Base-by-base conservation (phyloP, 805 yeast genomes). In the Saccharomycopsis guyanensis region DNA sequence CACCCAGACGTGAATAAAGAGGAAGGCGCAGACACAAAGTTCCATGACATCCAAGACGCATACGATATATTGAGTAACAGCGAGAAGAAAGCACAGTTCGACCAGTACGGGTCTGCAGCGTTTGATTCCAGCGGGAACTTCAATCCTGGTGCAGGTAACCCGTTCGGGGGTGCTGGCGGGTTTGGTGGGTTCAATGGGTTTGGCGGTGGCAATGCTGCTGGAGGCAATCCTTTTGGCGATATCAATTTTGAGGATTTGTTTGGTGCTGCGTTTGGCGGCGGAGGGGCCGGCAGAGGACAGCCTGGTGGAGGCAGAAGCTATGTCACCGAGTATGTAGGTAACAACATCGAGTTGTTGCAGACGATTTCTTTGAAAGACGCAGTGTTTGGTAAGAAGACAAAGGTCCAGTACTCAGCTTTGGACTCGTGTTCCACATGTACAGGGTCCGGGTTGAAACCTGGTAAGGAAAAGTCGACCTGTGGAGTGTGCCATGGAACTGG, bases 1-100 rank as follows among this genome's bases (percentile, higher is more conserved):
- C 99, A 93, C 64, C 99, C 99, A 0, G 99, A 93, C 68, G 86
- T 93, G 38, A 93, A 91, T 64, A 93, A 91, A 64, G 96, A 86
- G 53, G 75, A 77, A 22, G 91, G 76, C 16, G 93, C 97, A 0
- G 95, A 91, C 57, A 77, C 78, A 59, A 80, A 80, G 63, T 93
- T 93, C 68, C 97, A 93, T 59, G 86, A 85, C 57, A 76, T 93
- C 54, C 97, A 91, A 60, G 93, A 85, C 53, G 94, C 97, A 1
- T 93, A 94, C 60, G 99, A 93, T 64, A 77, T 93, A 32, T 70
- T 93, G 58, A 80, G 87, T 38, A 94, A 88, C 61, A 84, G 86
- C 45, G 76, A 76, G 18, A 91, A 91, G 71, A 78, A 87, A 57
- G 76, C 81, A 45, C 96, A 93, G 60, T 93, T 79, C 57, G 98